Percentiles rank a stretch among this genome's conserved stretches.
phyloP scores from a whole-genome alignment of 2,329 filamentous ascomycete species.

The Acephala macrosclerotiorum region DNA sequence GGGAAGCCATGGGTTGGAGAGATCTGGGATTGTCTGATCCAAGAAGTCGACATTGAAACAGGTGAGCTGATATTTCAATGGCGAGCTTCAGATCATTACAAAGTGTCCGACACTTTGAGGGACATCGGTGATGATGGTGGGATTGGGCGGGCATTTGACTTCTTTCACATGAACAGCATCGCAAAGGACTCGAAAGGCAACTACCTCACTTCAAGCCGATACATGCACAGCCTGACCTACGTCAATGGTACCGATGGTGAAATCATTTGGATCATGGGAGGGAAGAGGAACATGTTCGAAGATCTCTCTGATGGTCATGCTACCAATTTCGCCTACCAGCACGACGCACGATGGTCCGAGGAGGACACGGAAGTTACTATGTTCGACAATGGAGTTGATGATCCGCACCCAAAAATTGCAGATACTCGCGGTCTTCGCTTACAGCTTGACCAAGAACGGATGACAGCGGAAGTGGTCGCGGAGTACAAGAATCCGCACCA shows the following conservation, averaged over 20 bases:
- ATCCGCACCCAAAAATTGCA: neutral
- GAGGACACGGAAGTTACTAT: constrained; percentile 25
- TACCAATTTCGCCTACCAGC: constrained; percentile 48
- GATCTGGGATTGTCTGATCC: constrained; percentile 32
- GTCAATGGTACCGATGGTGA: constrained; percentile 39
- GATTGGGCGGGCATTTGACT: constrained; percentile 52
- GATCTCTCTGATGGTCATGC: constrained; percentile 23
- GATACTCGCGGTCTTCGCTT: constrained; percentile 46
- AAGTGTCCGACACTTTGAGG: constrained; percentile 4
- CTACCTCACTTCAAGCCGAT: constrained; percentile 52
- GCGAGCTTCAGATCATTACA: constrained; percentile 49
- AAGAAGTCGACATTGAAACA: constrained; percentile 57
- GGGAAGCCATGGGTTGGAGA: constrained; percentile 35
- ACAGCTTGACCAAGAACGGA: constrained; percentile 46
- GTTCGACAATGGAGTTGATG: constrained; percentile 33
- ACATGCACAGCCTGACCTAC: constrained; percentile 50
- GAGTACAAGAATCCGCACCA: constrained; percentile 10
- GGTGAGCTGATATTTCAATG: constrained; percentile 58
- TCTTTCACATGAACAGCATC: constrained; percentile 62
- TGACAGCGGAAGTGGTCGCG: constrained; percentile 39
- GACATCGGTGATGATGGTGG: neutral
- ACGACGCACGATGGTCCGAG: constrained; percentile 50
- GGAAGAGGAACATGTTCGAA: constrained; percentile 51
- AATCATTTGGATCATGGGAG: constrained; percentile 55
- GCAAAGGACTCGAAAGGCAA: constrained; percentile 56